Base-by-base conservation (phyloP, 805 yeast genomes). In the Myxozyma geophila region DNA sequence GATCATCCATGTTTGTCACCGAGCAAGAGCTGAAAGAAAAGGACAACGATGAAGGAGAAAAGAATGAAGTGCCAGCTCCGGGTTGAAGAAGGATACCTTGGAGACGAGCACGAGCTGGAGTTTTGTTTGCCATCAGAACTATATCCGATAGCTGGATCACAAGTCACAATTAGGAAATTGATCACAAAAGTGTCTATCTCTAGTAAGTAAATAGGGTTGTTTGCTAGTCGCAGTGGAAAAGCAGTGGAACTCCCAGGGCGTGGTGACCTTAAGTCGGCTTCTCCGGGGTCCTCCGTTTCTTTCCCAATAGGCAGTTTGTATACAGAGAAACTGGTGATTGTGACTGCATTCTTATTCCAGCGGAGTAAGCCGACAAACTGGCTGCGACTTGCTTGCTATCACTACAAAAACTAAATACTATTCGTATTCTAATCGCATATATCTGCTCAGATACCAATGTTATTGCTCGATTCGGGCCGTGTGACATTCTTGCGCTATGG, bases 1-100 rank as follows among this genome's bases (percentile, higher is more conserved):
- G 60, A 15, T 54, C 60, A 40, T 63, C 67, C 67, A 56, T 56
- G 15, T 4, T 44, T 12, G 41, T 17, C 15, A 28, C 13, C 48
- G 36, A 28, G 35, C 33, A 28, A 9, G 40, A 33, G 6, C 15
- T 28, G 28, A 40, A 17, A 33, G 28, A 43, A 23, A 17, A 7
- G 49, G 23, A 41, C 12, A 2, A 10, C 17, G 28, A 15, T 33
- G 35, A 35, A 35, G 28, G 43, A 9, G 50, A 21, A 28, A 28
- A 3, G 28, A 28, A 28, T 2, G 28, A 28, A 28, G 28, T 28
- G 5, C 28, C 28, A 28, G 28, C 28, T 28, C 28, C 5, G 28
- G 2, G 28, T 28, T 28, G 28, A 28, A 28, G 28, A 28, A 28
- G 28, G 28, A 28, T 28, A 5, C 28, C 28, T 28, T 28, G 49